Evolutionary conservation across 2,329 filamentous ascomycete species (phyloP).

Genomic region (Aspergillus brasiliensis): DNA sequence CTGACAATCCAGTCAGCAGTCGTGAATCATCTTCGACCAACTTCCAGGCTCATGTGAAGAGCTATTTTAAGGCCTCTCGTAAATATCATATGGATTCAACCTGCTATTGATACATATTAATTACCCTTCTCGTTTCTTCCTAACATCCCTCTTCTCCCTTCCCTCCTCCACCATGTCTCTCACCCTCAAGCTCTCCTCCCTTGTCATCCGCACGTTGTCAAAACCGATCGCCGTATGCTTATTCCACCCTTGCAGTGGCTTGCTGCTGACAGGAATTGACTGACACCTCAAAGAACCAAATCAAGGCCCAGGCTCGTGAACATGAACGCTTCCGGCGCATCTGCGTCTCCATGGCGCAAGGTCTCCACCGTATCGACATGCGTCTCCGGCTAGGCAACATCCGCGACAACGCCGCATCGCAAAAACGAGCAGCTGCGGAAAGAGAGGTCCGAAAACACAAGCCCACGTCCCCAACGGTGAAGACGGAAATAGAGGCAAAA

Average conservation of each 20-base stretch:
- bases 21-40: not conserved
- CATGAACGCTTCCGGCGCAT: conserved; percentile 66
- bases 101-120: not conserved
- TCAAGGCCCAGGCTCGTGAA: conserved; percentile 68
- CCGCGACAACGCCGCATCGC: conserved; percentile 59
- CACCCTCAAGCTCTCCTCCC: conserved; percentile 66
- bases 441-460: conserved; percentile 58
- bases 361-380: conserved; percentile 68
- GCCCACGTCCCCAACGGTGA: conserved; percentile 59
- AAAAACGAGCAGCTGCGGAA: conserved; percentile 52
- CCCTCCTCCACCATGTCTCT: conserved; percentile 55
- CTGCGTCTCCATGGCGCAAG: conserved; percentile 65
- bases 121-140: not conserved
- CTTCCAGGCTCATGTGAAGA: not conserved
- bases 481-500: conserved; percentile 61
- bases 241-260: conserved; percentile 5
- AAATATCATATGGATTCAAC: conserved; percentile 2
- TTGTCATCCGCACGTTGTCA: conserved; percentile 65
- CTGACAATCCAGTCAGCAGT: conserved; percentile 17
- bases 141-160: not conserved
- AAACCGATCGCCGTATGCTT: conserved; percentile 65
- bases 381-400: conserved; percentile 66
- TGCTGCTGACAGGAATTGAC: conserved; percentile 12
- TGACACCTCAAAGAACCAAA: conserved; percentile 58
- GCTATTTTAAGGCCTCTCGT: not conserved